A percentile compares a stretch with the other conserved stretches of the same genome.
Conservation (phyloP, 768 basidiomycete species). For the Xerocomus potaroensis region DNA sequence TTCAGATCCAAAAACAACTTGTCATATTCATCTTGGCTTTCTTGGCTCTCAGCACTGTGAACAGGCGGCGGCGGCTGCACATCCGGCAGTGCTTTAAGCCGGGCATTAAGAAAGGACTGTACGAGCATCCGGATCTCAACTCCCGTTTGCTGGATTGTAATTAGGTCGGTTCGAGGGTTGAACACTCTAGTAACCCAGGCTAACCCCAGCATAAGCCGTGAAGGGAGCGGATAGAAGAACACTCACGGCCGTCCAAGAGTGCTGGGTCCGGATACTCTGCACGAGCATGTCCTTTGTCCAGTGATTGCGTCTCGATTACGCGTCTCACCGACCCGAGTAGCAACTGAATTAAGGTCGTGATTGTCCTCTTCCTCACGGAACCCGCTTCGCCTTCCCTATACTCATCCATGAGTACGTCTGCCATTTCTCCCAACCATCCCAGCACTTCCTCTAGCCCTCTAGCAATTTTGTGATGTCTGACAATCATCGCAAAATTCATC, state of each 20-base stretch:
- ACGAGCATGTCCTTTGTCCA: slow-evolving; percentile 34
- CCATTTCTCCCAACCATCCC: slow-evolving; percentile 64
- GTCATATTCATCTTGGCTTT: slow-evolving; percentile 77
- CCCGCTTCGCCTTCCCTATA: slow-evolving; percentile 33
- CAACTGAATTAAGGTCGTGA: slow-evolving; percentile 42
- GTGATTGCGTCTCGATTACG: slow-evolving; percentile 40
- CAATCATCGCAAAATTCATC: slow-evolving; percentile 62
- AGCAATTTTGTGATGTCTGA: slow-evolving; percentile 48
- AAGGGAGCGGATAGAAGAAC: not conserved
- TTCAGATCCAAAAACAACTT: slow-evolving; percentile 54
- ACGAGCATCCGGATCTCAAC: slow-evolving; percentile 55
- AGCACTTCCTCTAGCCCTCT: slow-evolving; percentile 45
- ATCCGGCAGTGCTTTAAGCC: slow-evolving; percentile 44
- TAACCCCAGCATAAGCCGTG: slow-evolving; percentile 26
- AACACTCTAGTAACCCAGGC: slow-evolving; percentile 57
- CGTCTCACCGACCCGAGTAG: slow-evolving; percentile 55
- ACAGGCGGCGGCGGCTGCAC: slow-evolving; percentile 32
- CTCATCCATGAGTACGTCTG: slow-evolving; percentile 51
- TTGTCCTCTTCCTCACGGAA: slow-evolving; percentile 20
- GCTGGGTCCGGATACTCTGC: slow-evolving; percentile 58
- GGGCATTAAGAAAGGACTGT: slow-evolving; percentile 56
- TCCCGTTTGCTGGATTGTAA: slow-evolving; percentile 39
- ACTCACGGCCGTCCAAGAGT: slow-evolving; percentile 53
- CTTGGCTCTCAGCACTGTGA: slow-evolving; percentile 44
- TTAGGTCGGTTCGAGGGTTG: slow-evolving; percentile 41